Conservation (phyloP, 1,139 yeast species). For the Protomyces gravidus region DNA sequence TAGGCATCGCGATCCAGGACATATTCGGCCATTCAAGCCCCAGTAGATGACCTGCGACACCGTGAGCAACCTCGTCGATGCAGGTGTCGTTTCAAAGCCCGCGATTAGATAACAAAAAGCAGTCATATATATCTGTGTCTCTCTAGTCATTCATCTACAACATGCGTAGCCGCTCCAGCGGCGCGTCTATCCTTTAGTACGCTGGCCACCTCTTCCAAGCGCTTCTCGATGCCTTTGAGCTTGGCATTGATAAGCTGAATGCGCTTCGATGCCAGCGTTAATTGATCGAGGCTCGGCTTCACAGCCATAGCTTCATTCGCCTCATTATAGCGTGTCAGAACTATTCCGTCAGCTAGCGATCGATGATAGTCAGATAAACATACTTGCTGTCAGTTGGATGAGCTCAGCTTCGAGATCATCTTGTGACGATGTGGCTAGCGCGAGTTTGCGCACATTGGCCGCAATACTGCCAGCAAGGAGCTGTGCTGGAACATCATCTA, state of each 20-base stretch:
- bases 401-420: neutral
- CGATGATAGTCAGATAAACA: neutral
- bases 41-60: no score
- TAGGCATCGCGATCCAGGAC: slow-evolving; percentile 28
- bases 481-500: neutral
- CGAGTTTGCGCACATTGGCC: neutral
- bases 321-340: neutral
- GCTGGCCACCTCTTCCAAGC: neutral
- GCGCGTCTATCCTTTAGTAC: neutral
- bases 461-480: neutral
- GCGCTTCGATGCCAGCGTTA: neutral
- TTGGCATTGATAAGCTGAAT: neutral
- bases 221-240: neutral
- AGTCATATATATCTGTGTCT: neutral
- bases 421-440: neutral
- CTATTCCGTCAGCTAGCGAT: neutral
- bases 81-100: neutral
- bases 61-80: no score
- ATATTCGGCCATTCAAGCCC: neutral
- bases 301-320: neutral
- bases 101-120: neutral
- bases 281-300: neutral
- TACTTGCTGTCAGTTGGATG: neutral
- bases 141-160: no score
- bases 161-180: neutral